phyloP scores from a whole-genome alignment of 305 asterid genomes.

The Salvia sclarea region DNA sequence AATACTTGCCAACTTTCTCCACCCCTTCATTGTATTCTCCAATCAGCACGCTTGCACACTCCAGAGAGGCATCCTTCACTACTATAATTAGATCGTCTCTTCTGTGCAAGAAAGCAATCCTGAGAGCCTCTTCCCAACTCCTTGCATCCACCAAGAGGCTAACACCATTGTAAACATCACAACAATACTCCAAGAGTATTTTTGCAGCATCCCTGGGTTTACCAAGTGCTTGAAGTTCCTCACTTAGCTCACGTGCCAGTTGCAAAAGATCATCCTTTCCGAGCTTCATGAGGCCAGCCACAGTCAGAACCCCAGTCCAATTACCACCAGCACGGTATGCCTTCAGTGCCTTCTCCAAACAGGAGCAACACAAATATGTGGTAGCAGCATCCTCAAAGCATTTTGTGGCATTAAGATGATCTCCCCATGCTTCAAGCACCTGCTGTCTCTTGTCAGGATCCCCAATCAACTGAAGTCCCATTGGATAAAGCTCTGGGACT shows the following conservation, averaged over 20 bases:
- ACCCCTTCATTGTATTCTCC: conserved; percentile 77
- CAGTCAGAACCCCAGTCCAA: conserved; percentile 83
- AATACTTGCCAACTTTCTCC: conserved; percentile 92
- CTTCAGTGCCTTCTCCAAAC: conserved; percentile 76
- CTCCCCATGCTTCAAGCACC: conserved; percentile 94
- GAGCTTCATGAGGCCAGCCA: conserved; percentile 78
- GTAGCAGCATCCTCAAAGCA: conserved; percentile 89
- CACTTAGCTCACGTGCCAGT: conserved; percentile 87
- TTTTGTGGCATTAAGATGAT: conserved; percentile 70
- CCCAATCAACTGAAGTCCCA: conserved; percentile 69
- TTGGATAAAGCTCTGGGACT: conserved; percentile 78
- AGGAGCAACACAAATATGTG: conserved; percentile 65
- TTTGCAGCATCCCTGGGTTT: conserved; percentile 91
- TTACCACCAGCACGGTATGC: conserved; percentile 88
- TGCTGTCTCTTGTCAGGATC: conserved; percentile 56
- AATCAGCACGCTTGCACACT: conserved; percentile 65
- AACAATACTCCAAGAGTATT: conserved; percentile 78
- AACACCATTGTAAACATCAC: conserved; percentile 62
- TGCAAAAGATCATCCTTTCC: conserved; percentile 69
- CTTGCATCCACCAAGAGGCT: conserved; percentile 76
- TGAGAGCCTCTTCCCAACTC: conserved; percentile 94
- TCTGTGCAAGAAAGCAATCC: conserved; percentile 70
- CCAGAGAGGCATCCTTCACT: conserved; percentile 75
- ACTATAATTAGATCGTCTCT: conserved; percentile 66
- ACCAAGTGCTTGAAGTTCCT: conserved; percentile 91